Percentiles rank a stretch among this genome's conserved stretches.
phyloP scores from a whole-genome alignment of 768 basidiomycete species.

The Suillus sp. region DNA sequence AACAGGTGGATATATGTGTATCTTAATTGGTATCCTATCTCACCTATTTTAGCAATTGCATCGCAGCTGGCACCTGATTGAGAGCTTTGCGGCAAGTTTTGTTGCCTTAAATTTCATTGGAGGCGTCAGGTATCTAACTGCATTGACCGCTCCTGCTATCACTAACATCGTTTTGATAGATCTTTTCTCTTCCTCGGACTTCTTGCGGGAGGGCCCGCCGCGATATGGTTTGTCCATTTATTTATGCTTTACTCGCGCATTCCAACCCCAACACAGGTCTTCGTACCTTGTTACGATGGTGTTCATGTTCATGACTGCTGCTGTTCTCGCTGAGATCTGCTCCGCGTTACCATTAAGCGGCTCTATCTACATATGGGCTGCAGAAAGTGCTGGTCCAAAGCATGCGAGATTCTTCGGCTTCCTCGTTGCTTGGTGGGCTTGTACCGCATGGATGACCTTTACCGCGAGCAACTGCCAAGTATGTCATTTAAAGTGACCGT shows the following conservation, averaged over 20 bases:
- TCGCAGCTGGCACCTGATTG: slow-evolving; percentile 79
- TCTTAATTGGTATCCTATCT: slow-evolving; percentile 10
- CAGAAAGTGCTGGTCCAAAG: slow-evolving; percentile 87
- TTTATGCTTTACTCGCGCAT: not conserved
- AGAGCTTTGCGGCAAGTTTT: slow-evolving; percentile 88
- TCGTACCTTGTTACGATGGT: slow-evolving; percentile 80
- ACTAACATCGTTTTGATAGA: slow-evolving; percentile 36
- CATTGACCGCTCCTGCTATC: not conserved
- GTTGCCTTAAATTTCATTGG: slow-evolving; percentile 91
- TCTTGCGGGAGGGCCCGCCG: slow-evolving; percentile 83
- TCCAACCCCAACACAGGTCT: slow-evolving; percentile 58
- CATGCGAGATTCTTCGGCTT: slow-evolving; percentile 87
- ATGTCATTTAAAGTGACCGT: slow-evolving; percentile 18
- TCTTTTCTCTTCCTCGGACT: slow-evolving; percentile 81
- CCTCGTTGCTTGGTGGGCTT: slow-evolving; percentile 91
- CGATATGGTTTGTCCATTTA: slow-evolving; percentile 61
- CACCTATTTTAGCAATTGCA: slow-evolving; percentile 67
- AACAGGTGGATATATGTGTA: slow-evolving; percentile 51
- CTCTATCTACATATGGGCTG: slow-evolving; percentile 94
- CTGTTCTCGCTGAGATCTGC: slow-evolving; percentile 87
- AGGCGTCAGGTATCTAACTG: slow-evolving; percentile 62
- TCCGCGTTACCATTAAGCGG: slow-evolving; percentile 86
- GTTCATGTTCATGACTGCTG: slow-evolving; percentile 88
- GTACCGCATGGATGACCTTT: slow-evolving; percentile 97
- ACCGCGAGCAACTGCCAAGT: slow-evolving; percentile 88